Evolutionary conservation across 108 stramenopile genomes (phyloP).

Genomic region (Discostella stelligeroides): DNA sequence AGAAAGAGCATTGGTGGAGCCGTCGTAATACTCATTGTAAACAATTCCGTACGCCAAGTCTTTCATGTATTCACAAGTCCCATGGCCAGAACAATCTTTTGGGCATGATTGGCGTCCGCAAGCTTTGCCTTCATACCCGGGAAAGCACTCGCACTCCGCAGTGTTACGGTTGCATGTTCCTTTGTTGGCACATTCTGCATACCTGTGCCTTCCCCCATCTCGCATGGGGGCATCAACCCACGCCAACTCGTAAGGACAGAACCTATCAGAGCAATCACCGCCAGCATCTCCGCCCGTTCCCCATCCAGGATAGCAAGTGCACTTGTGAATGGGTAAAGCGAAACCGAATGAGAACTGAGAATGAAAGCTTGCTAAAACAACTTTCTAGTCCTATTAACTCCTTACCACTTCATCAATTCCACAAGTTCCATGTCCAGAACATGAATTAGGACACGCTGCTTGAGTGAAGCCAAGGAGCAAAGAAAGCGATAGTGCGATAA

Average conservation of each 20-base stretch:
- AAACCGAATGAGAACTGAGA: background rate
- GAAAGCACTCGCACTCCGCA: constrained; percentile 65
- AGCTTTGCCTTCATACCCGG: constrained; percentile 62
- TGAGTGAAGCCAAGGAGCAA: constrained; percentile 31
- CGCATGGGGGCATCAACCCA: constrained; percentile 45
- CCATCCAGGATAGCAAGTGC: constrained; percentile 82
- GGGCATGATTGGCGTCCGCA: constrained; percentile 61
- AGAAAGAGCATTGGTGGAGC: constrained; percentile 43
- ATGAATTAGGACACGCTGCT: constrained; percentile 60
- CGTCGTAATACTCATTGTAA: constrained; percentile 58
- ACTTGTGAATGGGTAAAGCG: constrained; percentile 25
- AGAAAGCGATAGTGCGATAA: constrained; percentile 19
- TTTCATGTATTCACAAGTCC: constrained; percentile 61
- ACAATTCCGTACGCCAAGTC: constrained; percentile 57
- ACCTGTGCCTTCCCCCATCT: constrained; percentile 54
- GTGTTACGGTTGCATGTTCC: constrained; percentile 62
- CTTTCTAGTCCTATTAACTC: background rate
- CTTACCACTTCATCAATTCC: constrained; percentile 64
- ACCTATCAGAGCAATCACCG: constrained; percentile 79
- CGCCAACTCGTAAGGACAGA: constrained; percentile 58
- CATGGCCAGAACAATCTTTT: constrained; percentile 65
- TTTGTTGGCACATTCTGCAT: constrained; percentile 76
- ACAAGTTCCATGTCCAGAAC: constrained; percentile 72
- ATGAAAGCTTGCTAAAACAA: constrained; percentile 1
- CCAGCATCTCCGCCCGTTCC: constrained; percentile 56